Conservation (phyloP, 495 filamentous ascomycete species). For the Tuber magnatum region DNA sequence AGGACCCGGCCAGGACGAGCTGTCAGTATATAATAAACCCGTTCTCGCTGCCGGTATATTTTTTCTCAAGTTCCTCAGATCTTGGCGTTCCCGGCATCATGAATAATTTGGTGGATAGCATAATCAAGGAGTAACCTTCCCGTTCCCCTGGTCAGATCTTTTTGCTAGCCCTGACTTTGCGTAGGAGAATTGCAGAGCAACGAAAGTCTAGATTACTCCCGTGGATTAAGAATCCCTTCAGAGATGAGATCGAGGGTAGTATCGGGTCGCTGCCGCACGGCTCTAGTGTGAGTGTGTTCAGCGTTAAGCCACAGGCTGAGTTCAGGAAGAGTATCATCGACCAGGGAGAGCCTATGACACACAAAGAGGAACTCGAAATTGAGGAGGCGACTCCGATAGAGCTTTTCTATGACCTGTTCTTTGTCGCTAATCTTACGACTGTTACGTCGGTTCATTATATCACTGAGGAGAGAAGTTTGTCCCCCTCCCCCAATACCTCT, state of each 20-base stretch:
- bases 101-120: background rate
- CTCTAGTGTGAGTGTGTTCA: background rate
- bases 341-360: slow-evolving; percentile 12
- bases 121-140: background rate
- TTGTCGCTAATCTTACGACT: slow-evolving; percentile 57
- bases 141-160: background rate
- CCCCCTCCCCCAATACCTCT: background rate
- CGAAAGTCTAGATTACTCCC: slow-evolving; percentile 26
- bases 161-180: background rate
- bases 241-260: slow-evolving; percentile 14
- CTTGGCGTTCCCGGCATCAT: background rate
- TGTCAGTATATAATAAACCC: background rate
- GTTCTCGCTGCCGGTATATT: background rate
- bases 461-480: slow-evolving; percentile 34
- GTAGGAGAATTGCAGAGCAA: slow-evolving; percentile 23
- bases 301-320: background rate
- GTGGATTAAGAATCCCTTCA: slow-evolving; percentile 36
- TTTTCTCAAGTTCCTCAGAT: background rate
- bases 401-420: slow-evolving; percentile 58
- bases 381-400: slow-evolving; percentile 46
- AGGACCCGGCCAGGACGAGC: background rate
- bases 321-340: background rate
- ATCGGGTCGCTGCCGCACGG: background rate
- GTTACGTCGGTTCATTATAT: slow-evolving; percentile 55
- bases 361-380: slow-evolving; percentile 28